Percentiles rank a stretch among this genome's conserved stretches.
These are phyloP conservation scores for Amesomyces nigricolor DNA, from an alignment of 2,329 filamentous ascomycete genomes.

Conservation along the genomic window DNA sequence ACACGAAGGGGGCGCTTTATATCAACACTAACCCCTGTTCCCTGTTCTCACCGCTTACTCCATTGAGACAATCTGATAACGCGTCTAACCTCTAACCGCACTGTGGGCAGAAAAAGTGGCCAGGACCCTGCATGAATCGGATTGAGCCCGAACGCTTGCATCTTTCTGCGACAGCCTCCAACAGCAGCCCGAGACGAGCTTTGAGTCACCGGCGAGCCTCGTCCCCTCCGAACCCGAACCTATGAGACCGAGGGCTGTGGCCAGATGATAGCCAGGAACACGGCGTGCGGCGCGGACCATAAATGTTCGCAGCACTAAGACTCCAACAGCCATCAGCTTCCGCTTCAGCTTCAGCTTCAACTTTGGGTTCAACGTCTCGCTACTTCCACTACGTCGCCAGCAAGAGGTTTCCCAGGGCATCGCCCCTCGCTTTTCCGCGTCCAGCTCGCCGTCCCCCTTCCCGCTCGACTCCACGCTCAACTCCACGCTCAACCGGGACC, in stretches of 20 bases:
- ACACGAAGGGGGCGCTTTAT: too few relatives aligned
- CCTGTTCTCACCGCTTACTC: neutral
- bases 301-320: slow-evolving; percentile 8
- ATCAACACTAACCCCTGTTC: slow-evolving; percentile 1
- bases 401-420: neutral
- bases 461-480: too few relatives aligned
- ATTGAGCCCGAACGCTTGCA: neutral
- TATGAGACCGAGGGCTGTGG: neutral
- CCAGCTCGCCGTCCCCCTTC: too few relatives aligned
- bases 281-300: neutral
- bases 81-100: neutral
- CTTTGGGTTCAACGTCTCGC: neutral
- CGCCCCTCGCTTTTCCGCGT: neutral
- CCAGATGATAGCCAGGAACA: neutral
- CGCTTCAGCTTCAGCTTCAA: too few relatives aligned
- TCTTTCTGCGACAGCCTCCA: too few relatives aligned
- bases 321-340: neutral
- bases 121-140: neutral
- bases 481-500: neutral
- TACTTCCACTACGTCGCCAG: neutral
- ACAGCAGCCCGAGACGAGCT: neutral
- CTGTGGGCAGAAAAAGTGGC: slow-evolving; percentile 6
- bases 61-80: neutral
- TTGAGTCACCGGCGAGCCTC: slow-evolving; percentile 16
- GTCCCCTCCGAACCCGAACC: neutral